These are phyloP conservation scores for Serendipita indica DNA, from an alignment of 768 basidiomycete genomes.

Conservation along the genomic window DNA sequence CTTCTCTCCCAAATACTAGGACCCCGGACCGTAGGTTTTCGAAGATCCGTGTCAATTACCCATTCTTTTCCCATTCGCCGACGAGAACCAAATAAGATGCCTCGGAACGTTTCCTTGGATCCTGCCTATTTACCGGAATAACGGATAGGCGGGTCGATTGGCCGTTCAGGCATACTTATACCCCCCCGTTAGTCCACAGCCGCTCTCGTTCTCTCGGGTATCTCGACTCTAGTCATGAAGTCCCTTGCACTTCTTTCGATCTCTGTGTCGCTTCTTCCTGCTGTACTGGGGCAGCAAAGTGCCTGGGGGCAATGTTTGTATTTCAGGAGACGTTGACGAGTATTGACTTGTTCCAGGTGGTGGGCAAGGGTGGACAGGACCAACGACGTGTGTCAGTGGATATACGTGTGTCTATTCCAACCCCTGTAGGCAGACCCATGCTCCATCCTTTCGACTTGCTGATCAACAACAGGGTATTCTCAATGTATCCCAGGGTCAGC, in stretches of 20 bases:
- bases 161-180: too few relatives aligned
- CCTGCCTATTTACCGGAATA: too few relatives aligned
- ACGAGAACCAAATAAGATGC: too few relatives aligned
- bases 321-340: background rate
- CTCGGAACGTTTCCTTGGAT: too few relatives aligned
- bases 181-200: too few relatives aligned
- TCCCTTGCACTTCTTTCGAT: background rate
- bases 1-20: too few relatives aligned
- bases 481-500: constrained; percentile 24
- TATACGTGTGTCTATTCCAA: constrained; percentile 15
- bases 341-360: constrained; percentile 12
- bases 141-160: too few relatives aligned
- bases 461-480: constrained; percentile 25
- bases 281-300: background rate
- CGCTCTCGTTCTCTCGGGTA: too few relatives aligned
- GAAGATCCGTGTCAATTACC: too few relatives aligned
- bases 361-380: constrained; percentile 28
- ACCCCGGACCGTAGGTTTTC: too few relatives aligned
- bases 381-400: constrained; percentile 30
- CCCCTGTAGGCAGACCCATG: background rate
- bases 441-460: constrained; percentile 15
- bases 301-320: background rate
- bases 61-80: too few relatives aligned
- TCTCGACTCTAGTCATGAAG: too few relatives aligned
- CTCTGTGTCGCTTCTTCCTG: background rate